Conservation (phyloP, 805 yeast genomes). For the Suhomyces canberraensis region DNA sequence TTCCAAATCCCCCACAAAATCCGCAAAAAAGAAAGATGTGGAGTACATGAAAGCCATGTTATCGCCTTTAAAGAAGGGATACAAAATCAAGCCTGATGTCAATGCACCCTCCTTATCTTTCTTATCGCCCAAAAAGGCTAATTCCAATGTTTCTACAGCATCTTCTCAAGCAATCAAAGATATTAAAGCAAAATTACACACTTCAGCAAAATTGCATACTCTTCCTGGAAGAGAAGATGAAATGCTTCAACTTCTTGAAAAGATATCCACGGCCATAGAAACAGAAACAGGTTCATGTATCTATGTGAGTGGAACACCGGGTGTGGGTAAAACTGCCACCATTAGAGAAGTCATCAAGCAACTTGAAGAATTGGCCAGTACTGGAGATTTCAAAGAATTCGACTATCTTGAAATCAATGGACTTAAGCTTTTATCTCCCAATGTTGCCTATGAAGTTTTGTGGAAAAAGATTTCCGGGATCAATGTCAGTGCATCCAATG, state of each 20-base stretch:
- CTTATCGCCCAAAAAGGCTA: constrained; percentile 13
- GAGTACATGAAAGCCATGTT: not conserved
- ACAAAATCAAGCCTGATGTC: constrained; percentile 22
- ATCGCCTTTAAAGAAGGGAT: constrained; percentile 21
- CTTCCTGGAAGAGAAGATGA: constrained; percentile 88
- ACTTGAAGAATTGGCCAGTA: constrained; percentile 38
- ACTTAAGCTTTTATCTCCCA: constrained; percentile 75
- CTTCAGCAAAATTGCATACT: constrained; percentile 44
- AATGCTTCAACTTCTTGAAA: constrained; percentile 63
- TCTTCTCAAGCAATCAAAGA: constrained; percentile 35
- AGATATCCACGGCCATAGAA: constrained; percentile 67
- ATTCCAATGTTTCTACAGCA: not conserved
- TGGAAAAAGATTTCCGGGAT: constrained; percentile 72
- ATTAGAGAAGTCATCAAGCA: constrained; percentile 80
- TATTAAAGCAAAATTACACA: constrained; percentile 39
- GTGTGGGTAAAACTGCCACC: constrained; percentile 96
- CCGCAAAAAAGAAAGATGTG: constrained; percentile 20
- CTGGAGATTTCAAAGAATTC: constrained; percentile 42
- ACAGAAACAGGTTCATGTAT: constrained; percentile 76
- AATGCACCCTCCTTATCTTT: constrained; percentile 18
- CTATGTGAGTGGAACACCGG: constrained; percentile 95
- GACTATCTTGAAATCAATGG: constrained; percentile 88
- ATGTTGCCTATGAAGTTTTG: constrained; percentile 73
- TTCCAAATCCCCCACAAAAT: constrained; percentile 11
- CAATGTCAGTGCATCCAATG: constrained; percentile 57